Evolutionary conservation across 2,329 filamentous ascomycete genomes (phyloP).

Genomic region (Fusarium sp.): DNA sequence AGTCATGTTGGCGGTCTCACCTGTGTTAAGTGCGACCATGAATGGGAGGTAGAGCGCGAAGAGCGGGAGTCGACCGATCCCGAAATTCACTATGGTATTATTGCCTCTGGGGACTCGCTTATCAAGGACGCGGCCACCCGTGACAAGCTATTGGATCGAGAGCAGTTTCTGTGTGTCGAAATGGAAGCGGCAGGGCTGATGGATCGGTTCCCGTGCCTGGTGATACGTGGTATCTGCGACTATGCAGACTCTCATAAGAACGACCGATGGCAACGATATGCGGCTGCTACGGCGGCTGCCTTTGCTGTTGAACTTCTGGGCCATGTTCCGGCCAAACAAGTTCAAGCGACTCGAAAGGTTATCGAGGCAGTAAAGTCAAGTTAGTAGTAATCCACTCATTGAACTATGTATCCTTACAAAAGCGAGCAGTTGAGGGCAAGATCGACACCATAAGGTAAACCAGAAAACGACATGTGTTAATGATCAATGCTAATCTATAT

Average conservation of each 20-base stretch:
- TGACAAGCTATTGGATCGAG: rapidly evolving
- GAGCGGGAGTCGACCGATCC: conserved; percentile 7
- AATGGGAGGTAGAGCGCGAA: neutral
- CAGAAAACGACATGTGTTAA: neutral
- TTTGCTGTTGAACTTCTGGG: neutral
- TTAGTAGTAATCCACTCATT: neutral
- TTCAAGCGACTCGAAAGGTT: conserved; percentile 72
- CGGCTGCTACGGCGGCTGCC: neutral
- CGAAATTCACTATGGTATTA: conserved; percentile 37
- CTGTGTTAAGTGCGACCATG: conserved; percentile 11
- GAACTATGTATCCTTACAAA: no score
- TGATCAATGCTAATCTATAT: neutral
- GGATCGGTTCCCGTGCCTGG: neutral
- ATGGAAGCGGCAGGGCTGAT: conserved; percentile 1
- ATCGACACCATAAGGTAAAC: no score
- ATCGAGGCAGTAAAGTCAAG: neutral
- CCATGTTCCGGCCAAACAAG: conserved; percentile 50
- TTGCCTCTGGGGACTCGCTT: conserved; percentile 38
- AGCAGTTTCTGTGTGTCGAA: neutral
- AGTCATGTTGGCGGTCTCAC: conserved; percentile 8
- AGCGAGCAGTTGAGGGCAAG: no score
- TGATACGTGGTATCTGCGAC: neutral
- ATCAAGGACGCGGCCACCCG: neutral
- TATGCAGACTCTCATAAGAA: neutral
- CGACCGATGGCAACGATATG: neutral